Evolutionary conservation across 176 grass and related monocot genomes (phyloP), one percentile per base, ranked within the genome.

Genomic region (Microstegium vimineum): DNA sequence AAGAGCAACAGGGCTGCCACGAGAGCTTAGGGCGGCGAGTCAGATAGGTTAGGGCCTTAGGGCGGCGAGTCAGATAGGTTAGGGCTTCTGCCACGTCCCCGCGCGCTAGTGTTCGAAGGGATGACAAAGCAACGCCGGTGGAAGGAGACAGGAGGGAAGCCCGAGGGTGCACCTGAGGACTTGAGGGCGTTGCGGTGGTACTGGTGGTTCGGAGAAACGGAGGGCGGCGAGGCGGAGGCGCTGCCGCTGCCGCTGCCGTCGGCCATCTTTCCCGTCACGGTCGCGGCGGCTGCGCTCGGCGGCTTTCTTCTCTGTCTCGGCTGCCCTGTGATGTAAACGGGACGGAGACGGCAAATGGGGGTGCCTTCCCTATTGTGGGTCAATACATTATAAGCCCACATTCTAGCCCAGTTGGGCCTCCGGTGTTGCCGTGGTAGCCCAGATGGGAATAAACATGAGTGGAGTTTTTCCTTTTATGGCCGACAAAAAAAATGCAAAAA

Each of bases 151-250:
- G 40, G 32, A 75, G 6, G 8, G 61, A 16, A 73, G 17, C 9
- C 10, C 16, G 16, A 54, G 61, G 52, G 25, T 8, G 38, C 4
- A 94, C 93, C 93, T 90, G 93, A 86, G n/a, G 78, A 81, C 51
- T 92, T 94, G 63, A 92, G 77, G 63, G 87, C 74, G 11, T 83
- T 80, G 4, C 93, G 89, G 77, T 78, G 90, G 64, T 87, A 32
- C 35, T 90, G 84, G 14, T 60, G 75, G 15, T 61, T 69, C 61
- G 84, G 74, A n/a, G 68, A 78, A 38, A 46, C 54, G 6, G 67
- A 60, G 69, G 73, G 54, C 26, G 76, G 68, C 40, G 67, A 69
- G 33, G 73, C 16, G 60, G 84, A 51, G 84, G 70, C 15, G 77
- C 82, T 78, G n/a, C n/a, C n/a, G n/a, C n/a, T n/a, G n/a, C n/a